phyloP scores from a whole-genome alignment of 495 filamentous ascomycete genomes.

The Aspergillus biplanus region DNA sequence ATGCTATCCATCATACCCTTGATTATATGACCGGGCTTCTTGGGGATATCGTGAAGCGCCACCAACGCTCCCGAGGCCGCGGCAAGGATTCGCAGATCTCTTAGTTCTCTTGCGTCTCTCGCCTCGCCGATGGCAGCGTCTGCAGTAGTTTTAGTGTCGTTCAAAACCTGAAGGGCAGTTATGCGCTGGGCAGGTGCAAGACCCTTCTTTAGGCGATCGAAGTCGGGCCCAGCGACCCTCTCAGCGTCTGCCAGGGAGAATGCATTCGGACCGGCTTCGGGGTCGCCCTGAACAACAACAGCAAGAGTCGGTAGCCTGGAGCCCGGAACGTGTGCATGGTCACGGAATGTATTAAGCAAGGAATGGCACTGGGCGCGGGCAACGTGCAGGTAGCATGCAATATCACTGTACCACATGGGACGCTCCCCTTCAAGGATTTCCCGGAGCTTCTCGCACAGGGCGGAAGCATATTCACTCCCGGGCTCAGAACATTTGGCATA shows the following conservation, averaged over 20 bases:
- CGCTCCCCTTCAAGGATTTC: constrained; percentile 78
- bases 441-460: constrained; percentile 65
- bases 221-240: constrained; percentile 80
- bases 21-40: constrained; percentile 87
- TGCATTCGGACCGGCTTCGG: constrained; percentile 84
- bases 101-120: constrained; percentile 72
- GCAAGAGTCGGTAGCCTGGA: constrained; percentile 77
- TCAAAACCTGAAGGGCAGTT: constrained; percentile 72
- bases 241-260: constrained; percentile 89
- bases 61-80: constrained; percentile 87
- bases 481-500: constrained; percentile 60
- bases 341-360: constrained; percentile 84
- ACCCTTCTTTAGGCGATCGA: constrained; percentile 80
- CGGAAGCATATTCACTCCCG: constrained; percentile 48
- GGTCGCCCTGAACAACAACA: constrained; percentile 89
- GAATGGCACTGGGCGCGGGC: constrained; percentile 89
- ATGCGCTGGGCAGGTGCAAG: constrained; percentile 83
- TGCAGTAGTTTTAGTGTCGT: constrained; percentile 70
- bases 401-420: constrained; percentile 81
- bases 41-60: constrained; percentile 81
- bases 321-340: constrained; percentile 75
- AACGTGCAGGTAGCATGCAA: constrained; percentile 84
- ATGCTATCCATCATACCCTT: constrained; percentile 98
- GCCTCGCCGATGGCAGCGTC: constrained; percentile 76
- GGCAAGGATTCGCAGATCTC: constrained; percentile 84